Percentiles rank a stretch among this genome's conserved stretches.
Evolutionary conservation across 202 grass and related monocot genomes (phyloP).

Genomic region (Setaria italica): DNA sequence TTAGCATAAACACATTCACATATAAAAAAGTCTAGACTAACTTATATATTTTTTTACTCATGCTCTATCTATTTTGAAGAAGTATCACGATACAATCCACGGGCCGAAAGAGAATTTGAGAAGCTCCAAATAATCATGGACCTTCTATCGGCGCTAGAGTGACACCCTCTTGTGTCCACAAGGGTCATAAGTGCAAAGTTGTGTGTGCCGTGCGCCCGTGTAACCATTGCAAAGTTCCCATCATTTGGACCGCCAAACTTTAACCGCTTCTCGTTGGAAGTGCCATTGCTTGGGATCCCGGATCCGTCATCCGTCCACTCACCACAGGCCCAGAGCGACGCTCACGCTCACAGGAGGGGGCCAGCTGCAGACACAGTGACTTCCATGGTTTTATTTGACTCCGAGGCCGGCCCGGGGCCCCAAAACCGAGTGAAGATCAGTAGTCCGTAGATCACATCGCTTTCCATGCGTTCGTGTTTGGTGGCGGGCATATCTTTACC

Average conservation of each 20-base stretch:
- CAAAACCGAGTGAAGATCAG: not conserved
- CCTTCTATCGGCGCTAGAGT: too few relatives aligned
- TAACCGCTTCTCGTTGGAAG: not conserved
- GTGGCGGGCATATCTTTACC: not conserved
- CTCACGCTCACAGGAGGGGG: not conserved
- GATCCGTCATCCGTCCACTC: constrained; percentile 12
- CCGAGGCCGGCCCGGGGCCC: not conserved
- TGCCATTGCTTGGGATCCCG: constrained; percentile 9
- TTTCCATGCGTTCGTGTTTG: constrained; percentile 29
- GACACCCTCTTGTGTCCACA: too few relatives aligned
- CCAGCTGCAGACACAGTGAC: not conserved
- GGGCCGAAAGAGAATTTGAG: too few relatives aligned
- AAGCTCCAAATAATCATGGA: too few relatives aligned
- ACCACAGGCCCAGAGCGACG: not conserved
- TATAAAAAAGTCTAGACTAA: too few relatives aligned
- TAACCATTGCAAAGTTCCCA: not conserved
- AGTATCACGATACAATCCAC: too few relatives aligned
- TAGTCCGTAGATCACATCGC: not conserved
- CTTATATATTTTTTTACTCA: too few relatives aligned
- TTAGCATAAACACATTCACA: not conserved
- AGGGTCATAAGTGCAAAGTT: too few relatives aligned
- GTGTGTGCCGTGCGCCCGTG: not conserved
- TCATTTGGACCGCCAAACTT: not conserved
- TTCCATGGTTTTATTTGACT: not conserved
- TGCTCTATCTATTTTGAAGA: too few relatives aligned